Conservation (phyloP, 2,329 filamentous ascomycete genomes). For the Triangularia verruculosa region DNA sequence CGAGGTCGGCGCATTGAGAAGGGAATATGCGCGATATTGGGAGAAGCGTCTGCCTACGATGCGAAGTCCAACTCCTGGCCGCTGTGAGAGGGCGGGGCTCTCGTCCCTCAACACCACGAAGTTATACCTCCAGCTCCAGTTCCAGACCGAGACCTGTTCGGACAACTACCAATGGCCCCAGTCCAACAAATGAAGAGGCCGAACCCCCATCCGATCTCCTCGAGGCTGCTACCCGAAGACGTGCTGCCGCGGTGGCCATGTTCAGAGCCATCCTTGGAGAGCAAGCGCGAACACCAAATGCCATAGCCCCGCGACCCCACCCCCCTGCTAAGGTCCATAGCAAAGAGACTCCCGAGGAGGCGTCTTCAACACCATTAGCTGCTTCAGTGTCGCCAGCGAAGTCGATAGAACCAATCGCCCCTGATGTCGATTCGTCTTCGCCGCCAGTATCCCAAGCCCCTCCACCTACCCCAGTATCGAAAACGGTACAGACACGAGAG, state of each 20-base stretch:
- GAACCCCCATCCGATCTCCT: background rate
- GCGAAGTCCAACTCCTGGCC: slow-evolving; percentile 22
- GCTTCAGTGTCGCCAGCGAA: background rate
- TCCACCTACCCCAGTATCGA: background rate
- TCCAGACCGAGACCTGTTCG: background rate
- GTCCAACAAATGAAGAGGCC: background rate
- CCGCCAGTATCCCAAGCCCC: background rate
- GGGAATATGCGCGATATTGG: slow-evolving; percentile 25
- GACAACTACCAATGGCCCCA: background rate
- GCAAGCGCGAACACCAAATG: background rate
- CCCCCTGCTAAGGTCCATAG: background rate
- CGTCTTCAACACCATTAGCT: background rate
- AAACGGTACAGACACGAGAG: background rate
- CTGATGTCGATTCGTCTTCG: background rate
- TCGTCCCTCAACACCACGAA: slow-evolving; percentile 10
- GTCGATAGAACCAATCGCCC: background rate
- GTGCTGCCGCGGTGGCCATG: slow-evolving; percentile 20
- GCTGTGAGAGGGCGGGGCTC: slow-evolving; percentile 12
- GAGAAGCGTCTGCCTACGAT: slow-evolving; percentile 26
- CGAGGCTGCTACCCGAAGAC: background rate
- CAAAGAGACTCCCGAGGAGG: too few relatives aligned
- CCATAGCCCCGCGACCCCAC: background rate
- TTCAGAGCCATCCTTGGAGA: slow-evolving; percentile 25
- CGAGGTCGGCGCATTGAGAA: background rate
- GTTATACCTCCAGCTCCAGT: slow-evolving; percentile 14